These are phyloP conservation scores for Stemphylium lycopersici DNA, from an alignment of 2,329 filamentous ascomycete species.

Conservation along the genomic window DNA sequence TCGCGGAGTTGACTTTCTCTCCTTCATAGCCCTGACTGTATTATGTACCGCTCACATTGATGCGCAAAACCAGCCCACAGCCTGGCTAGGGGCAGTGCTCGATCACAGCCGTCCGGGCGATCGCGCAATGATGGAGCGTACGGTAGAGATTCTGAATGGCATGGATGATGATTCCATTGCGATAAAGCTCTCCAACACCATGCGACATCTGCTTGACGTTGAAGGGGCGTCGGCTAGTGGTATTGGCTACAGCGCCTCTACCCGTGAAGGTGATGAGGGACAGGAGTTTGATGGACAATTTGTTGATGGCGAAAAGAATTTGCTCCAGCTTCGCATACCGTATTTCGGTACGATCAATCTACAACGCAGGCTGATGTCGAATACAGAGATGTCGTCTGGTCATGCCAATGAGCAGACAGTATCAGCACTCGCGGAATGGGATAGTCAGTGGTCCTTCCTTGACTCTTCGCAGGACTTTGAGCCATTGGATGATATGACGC, in stretches of 20 bases:
- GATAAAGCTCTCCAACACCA: conserved; percentile 9
- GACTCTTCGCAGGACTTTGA: not conserved
- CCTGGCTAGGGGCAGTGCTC: conserved; percentile 4
- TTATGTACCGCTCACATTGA: conserved; percentile 24
- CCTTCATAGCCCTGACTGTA: conserved; percentile 25
- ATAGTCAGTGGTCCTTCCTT: conserved; percentile 3
- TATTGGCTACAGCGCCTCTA: conserved; percentile 16
- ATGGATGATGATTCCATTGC: conserved; percentile 17
- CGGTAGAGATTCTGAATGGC: conserved; percentile 11
- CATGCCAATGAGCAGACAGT: not conserved
- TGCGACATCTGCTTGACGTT: conserved; percentile 19
- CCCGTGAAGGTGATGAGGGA: conserved; percentile 16
- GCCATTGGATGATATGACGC: conserved; percentile 15
- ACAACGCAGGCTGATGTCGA: not conserved
- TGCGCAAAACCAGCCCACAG: not conserved
- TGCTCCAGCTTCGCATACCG: conserved; percentile 23
- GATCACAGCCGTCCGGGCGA: conserved; percentile 16
- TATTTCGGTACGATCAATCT: conserved; percentile 36
- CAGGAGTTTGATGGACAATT: conserved; percentile 33
- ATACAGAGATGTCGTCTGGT: not conserved
- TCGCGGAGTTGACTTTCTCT: conserved; percentile 24
- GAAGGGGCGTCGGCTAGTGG: conserved; percentile 18
- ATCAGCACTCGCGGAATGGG: not conserved
- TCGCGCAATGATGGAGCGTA: conserved; percentile 23
- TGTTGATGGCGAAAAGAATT: not conserved